Conservation (phyloP, 108 stramenopile species). For the Pseudonitzschia multiseries region DNA sequence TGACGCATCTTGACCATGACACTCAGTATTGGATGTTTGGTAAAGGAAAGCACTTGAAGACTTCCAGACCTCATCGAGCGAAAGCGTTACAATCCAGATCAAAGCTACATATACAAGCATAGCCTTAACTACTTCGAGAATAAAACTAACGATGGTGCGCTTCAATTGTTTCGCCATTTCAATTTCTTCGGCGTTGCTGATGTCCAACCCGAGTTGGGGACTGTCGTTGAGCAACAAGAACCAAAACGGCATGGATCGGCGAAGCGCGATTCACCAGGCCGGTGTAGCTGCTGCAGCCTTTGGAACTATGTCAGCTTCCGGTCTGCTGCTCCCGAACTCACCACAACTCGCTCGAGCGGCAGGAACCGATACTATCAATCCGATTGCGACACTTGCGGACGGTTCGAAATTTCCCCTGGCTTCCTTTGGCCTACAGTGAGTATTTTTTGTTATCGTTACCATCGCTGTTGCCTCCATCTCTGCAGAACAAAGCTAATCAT, state of each 20-base stretch:
- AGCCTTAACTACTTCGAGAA: too few relatives aligned
- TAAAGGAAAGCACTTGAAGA: not conserved
- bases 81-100: not conserved
- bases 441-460: not conserved
- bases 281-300: not conserved
- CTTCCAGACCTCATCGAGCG: not conserved
- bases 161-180: not conserved
- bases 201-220: not conserved
- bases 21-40: not conserved
- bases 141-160: too few relatives aligned
- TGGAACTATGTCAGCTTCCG: constrained; percentile 5
- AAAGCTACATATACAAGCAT: not conserved
- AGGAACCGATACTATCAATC: constrained; percentile 13
- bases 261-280: constrained; percentile 26
- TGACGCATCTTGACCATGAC: constrained; percentile 1
- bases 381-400: constrained; percentile 38
- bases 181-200: not conserved
- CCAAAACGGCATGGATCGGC: constrained; percentile 20
- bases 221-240: not conserved
- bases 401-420: constrained; percentile 58
- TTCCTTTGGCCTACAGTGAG: constrained; percentile 64
- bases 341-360: not conserved
- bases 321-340: constrained; percentile 12
- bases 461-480: too few relatives aligned
- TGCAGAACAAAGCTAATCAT: too few relatives aligned